These are phyloP conservation scores for Gossypium davidsonii DNA, from an alignment of 441 rosid genomes.

Conservation along the genomic window DNA sequence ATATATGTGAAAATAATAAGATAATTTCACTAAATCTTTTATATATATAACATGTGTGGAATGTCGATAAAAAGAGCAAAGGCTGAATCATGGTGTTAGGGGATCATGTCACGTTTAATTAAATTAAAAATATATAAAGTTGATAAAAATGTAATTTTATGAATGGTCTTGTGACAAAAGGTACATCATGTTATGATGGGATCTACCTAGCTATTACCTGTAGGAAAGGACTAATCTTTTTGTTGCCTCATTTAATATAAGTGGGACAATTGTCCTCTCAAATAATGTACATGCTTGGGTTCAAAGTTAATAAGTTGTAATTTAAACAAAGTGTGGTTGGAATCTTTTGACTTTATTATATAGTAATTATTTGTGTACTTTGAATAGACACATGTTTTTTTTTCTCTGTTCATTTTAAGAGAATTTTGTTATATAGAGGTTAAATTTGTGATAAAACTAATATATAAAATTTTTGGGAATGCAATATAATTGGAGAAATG, in stretches of 20 bases:
- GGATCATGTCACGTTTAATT: not conserved
- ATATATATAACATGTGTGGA: not conserved
- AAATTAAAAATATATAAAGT: too few species aligned
- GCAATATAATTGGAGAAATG: too few species aligned
- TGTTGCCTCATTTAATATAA: not conserved
- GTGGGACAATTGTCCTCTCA: conserved; percentile 12
- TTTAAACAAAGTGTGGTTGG: not conserved
- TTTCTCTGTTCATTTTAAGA: not conserved
- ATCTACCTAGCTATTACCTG: not conserved
- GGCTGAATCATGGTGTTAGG: not conserved
- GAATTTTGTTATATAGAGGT: too few species aligned
- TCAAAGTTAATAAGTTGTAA: not conserved
- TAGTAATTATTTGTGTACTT: not conserved
- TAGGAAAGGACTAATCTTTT: not conserved
- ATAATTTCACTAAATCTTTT: not conserved
- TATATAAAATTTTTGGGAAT: too few species aligned
- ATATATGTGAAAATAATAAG: not conserved
- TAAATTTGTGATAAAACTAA: too few species aligned
- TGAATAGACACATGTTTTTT: not conserved
- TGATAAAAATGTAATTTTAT: not conserved
- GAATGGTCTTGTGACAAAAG: not conserved
- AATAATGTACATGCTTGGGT: not conserved
- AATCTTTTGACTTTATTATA: not conserved
- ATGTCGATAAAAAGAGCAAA: not conserved
- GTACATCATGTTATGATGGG: not conserved